Evolutionary conservation across 2,329 filamentous ascomycete species (phyloP).

Genomic region (Exophiala calicioides): DNA sequence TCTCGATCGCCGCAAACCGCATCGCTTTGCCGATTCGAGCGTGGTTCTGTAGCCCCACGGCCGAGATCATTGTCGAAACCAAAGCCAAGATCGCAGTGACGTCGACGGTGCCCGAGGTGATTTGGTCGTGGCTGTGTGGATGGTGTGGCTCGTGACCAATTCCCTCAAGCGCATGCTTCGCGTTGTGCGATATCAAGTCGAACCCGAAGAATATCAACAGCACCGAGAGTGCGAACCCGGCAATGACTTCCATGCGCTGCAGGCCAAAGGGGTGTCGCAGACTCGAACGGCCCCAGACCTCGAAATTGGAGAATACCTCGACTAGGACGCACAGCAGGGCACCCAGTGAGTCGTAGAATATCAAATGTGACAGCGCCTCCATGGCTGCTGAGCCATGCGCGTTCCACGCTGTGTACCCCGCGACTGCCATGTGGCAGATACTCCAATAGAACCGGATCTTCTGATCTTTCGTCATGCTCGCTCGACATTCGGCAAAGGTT

Average conservation of each 20-base stretch:
- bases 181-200: constrained; percentile 88
- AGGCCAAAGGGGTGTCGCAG: constrained; percentile 92
- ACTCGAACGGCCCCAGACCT: constrained; percentile 92
- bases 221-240: constrained; percentile 93
- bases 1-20: constrained; percentile 79
- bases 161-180: constrained; percentile 87
- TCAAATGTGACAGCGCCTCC: constrained; percentile 86
- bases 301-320: constrained; percentile 93
- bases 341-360: constrained; percentile 93
- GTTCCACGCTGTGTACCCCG: constrained; percentile 80
- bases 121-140: constrained; percentile 64
- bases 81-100: constrained; percentile 80
- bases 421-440: constrained; percentile 79
- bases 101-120: constrained; percentile 76
- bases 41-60: constrained; percentile 85
- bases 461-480: constrained; percentile 87
- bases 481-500: constrained; percentile 81
- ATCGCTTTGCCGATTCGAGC: constrained; percentile 89
- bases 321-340: constrained; percentile 89
- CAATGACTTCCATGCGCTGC: constrained; percentile 88
- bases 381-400: constrained; percentile 84
- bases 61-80: constrained; percentile 77
- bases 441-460: constrained; percentile 84
- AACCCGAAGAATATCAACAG: constrained; percentile 97
- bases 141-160: constrained; percentile 72